Evolutionary conservation across 2,329 filamentous ascomycete genomes (phyloP), one percentile per base, ranked within the genome.

Genomic region (Diaporthe sp.): DNA sequence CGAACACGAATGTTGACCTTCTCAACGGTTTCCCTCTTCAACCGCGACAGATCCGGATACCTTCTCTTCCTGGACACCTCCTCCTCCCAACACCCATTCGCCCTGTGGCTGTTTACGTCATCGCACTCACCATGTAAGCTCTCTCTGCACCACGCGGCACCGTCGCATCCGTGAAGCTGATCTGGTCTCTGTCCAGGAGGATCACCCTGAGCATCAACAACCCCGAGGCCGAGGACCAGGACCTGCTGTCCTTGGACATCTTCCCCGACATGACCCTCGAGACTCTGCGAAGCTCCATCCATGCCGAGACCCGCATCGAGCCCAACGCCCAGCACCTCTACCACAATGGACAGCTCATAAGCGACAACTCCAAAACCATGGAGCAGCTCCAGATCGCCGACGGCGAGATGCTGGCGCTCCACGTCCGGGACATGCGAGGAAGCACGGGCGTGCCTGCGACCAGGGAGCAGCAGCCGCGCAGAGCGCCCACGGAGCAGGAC

Each of bases 361-460:
- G 88, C 79, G 93, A 95, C 84, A 93, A 96, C 80, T 85, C 89
- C 75, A 94, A 95, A 83, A 98, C 95, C 4, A 90, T 99, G 81
- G 91, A 95, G 79, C 90, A 96, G 80, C 90, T 96, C 44, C 90
- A 93, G 57, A 94, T 99, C 80, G 91, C 88, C 67, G 95, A 98
- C 85, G 95, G 95, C 73, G 97, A 98, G 81, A 96, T 99, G 94
- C 87, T 99, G 78, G 95, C 94, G 42, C 90, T 98, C 79, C 94
- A 98, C 82, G 93, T 98, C 76, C 85, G 91, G 77, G 89, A 91
- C 79, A 89, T 88, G 85, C 86, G 86, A 71, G 88, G 87, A 78
- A 88, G 82, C 80, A 86, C 86, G 49, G 84, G 84, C 65, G 82
- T 86, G 34, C 81, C 85, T 15, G 77, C 79, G 53, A 78, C 78